Evolutionary conservation across 1,284 basidiomycete species (phyloP).

Genomic region (Peniophora sp.): DNA sequence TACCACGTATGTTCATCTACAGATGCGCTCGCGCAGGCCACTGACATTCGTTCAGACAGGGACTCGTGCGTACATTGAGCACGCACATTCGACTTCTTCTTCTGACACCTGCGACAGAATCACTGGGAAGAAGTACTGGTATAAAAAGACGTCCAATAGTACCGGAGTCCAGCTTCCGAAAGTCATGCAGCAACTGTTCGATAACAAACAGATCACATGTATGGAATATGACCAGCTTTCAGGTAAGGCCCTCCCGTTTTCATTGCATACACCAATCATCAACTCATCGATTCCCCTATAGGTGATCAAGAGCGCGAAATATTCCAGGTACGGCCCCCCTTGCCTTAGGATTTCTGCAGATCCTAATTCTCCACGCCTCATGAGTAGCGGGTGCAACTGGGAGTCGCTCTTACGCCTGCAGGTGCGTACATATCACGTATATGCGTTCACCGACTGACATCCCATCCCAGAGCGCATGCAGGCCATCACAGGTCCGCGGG

Average conservation of each 20-base stretch:
- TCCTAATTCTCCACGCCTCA: not conserved
- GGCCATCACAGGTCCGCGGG: slow-evolving; percentile 37
- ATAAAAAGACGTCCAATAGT: slow-evolving; percentile 3
- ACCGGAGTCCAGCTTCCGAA: slow-evolving; percentile 5
- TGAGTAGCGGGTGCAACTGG: slow-evolving; percentile 61
- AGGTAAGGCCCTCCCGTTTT: too few relatives aligned
- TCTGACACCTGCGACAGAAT: not conserved
- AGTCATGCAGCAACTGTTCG: slow-evolving; percentile 29
- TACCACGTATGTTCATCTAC: not conserved
- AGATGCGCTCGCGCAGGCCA: not conserved
- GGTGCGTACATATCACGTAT: slow-evolving; percentile 20
- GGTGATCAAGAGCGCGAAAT: slow-evolving; percentile 62
- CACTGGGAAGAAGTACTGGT: slow-evolving; percentile 45
- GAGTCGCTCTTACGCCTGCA: slow-evolving; percentile 70
- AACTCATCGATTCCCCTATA: slow-evolving; percentile 18
- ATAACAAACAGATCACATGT: slow-evolving; percentile 64
- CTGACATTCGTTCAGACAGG: not conserved
- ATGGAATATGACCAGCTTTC: slow-evolving; percentile 52
- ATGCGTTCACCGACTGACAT: not conserved
- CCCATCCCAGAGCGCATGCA: slow-evolving; percentile 49
- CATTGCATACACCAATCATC: too few relatives aligned
- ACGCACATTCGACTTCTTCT: not conserved
- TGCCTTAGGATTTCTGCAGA: not conserved
- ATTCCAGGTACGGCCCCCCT: slow-evolving; percentile 47
- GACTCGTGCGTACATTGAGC: slow-evolving; percentile 5